These are phyloP conservation scores for Pterocarpus santalinus DNA, from an alignment of 306 rosid species.

Conservation along the genomic window DNA sequence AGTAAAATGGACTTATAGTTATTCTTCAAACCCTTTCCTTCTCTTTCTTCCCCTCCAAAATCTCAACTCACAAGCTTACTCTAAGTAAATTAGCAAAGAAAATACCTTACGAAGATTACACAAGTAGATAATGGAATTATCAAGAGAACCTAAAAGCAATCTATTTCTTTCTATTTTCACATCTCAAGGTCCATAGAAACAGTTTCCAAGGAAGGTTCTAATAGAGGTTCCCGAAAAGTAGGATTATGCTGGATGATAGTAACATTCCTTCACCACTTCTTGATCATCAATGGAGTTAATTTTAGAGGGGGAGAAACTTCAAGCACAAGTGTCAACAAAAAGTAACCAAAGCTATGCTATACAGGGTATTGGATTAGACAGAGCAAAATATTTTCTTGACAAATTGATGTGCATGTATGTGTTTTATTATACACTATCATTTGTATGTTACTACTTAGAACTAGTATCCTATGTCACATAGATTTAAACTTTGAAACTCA, in stretches of 20 bases:
- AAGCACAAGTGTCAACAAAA: slow-evolving; percentile 79
- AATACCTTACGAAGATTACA: slow-evolving; percentile 87
- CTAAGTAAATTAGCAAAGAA: slow-evolving; percentile 37
- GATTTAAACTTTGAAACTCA: slow-evolving; percentile 15
- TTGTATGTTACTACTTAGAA: slow-evolving; percentile 18
- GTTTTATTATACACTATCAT: not conserved
- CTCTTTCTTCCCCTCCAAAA: too few relatives aligned
- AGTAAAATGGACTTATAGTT: too few relatives aligned
- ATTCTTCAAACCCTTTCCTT: too few relatives aligned
- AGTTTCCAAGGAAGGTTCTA: slow-evolving; percentile 63
- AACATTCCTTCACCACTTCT: slow-evolving; percentile 65
- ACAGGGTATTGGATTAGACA: slow-evolving; percentile 48
- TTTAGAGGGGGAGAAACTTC: slow-evolving; percentile 76
- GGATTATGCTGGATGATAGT: slow-evolving; percentile 49
- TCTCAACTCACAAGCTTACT: too few relatives aligned
- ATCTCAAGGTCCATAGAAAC: slow-evolving; percentile 66
- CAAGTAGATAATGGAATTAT: slow-evolving; percentile 85
- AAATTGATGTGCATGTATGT: not conserved
- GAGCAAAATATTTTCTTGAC: not conserved
- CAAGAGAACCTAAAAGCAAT: slow-evolving; percentile 85
- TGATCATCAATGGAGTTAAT: slow-evolving; percentile 57
- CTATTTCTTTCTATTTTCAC: slow-evolving; percentile 88
- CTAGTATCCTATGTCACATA: not conserved
- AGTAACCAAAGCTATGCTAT: slow-evolving; percentile 77
- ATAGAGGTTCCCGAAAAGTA: slow-evolving; percentile 70